These are phyloP conservation scores for Penicillium sp. DNA, from an alignment of 2,329 filamentous ascomycete genomes.

Conservation along the genomic window DNA sequence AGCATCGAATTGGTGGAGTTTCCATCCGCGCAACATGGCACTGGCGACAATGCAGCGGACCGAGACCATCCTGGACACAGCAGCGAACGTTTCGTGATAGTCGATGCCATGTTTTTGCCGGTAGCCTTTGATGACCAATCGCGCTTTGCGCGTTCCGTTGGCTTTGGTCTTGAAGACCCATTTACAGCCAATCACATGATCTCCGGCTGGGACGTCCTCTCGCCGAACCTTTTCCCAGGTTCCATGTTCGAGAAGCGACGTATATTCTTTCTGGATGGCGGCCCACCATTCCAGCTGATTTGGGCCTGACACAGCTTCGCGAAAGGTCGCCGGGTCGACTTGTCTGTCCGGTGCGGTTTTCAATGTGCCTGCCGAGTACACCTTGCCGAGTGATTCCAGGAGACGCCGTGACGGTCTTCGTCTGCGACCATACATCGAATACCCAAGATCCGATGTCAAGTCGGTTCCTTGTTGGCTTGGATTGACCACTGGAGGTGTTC, in stretches of 20 bases:
- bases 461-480: neutral
- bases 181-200: conserved; percentile 1
- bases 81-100: conserved; percentile 1
- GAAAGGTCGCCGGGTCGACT: conserved; percentile 1
- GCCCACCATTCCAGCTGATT: conserved; percentile 1
- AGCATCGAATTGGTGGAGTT: no score
- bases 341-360: neutral
- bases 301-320: neutral
- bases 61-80: conserved; percentile 1
- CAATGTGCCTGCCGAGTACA: neutral
- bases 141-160: conserved; percentile 1
- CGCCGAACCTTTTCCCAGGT: conserved; percentile 2
- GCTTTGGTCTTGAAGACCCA: conserved; percentile 5
- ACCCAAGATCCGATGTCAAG: neutral
- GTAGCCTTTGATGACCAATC: conserved; percentile 5
- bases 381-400: conserved; percentile 1
- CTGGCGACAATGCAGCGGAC: conserved; percentile 5
- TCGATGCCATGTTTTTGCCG: conserved; percentile 3
- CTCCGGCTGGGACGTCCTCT: neutral
- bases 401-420: conserved; percentile 3
- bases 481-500: conserved; percentile 1
- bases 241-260: conserved; percentile 2
- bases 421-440: neutral
- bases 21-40: no score
- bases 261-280: conserved; percentile 7